Base-by-base conservation (phyloP, 352 stramenopile genomes). In the Elongisporangium anandrum region DNA sequence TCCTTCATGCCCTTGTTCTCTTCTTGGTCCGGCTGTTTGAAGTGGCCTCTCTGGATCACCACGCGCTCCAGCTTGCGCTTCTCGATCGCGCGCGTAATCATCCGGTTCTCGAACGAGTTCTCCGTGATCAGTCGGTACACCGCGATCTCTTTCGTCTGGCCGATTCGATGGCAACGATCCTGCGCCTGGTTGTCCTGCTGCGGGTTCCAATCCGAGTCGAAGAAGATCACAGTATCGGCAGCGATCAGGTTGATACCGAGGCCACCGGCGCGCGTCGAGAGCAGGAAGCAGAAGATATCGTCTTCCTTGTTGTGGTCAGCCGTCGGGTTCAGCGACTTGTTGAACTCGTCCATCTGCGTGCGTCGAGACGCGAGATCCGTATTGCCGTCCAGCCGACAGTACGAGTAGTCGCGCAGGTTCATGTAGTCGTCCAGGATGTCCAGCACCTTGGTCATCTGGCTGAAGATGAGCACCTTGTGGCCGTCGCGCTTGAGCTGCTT, bases 191-290 rank as follows among this genome's bases (percentile, higher is more conserved):
- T 94, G 69, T 99, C 96, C 50, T 96, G 98, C 63, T 97, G 90
- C 19, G 98, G 98, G 72, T 99, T 99, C 97, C 97, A 99, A 72
- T 99, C 96, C 34, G 95, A 98, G 78, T 99, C 97, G 62, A 97
- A 99, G 20, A 99, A 90, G 61, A 99, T 92, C 15, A 99, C 96
- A 5, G 96, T 89, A 68, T 99, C 95, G 4, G 97, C 97, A 21
- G 94, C 93, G n/a, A 97, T 98, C 22, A 99, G 72, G 62, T 98
- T 98, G 54, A 99, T 92, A 47, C 98, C 98, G 5, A 99, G 83
- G 21, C 97, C 98, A 61, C 97, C 98, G 51, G 97, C 97, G 52
- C 86, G 79, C 4, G 85, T 96, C 19, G 87, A 94, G 50, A 95
- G 64, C 68, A 95, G 67, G 56, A 96, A 96, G 58, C 82, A 83